A percentile compares a stretch with the other conserved stretches of the same genome.
phyloP scores from a whole-genome alignment of 345 rosid genomes.

The Trapa bicornis region DNA sequence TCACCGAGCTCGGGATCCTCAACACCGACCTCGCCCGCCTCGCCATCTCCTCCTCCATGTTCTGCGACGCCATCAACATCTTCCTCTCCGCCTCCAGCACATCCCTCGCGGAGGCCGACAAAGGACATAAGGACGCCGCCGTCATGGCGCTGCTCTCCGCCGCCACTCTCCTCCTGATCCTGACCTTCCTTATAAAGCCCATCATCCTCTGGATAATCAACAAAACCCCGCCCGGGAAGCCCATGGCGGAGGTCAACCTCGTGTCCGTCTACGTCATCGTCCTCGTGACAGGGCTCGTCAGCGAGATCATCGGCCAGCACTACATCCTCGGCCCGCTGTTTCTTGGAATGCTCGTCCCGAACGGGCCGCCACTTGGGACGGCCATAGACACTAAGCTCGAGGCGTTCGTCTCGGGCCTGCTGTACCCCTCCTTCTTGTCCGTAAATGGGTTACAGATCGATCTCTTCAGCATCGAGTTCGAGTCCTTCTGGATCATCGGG shows the following conservation, averaged over 20 bases:
- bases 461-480: background rate
- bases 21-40: conserved; percentile 33
- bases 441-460: conserved; percentile 16
- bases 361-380: conserved; percentile 37
- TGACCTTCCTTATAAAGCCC: conserved; percentile 16
- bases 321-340: conserved; percentile 17
- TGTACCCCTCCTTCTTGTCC: conserved; percentile 20
- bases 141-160: background rate
- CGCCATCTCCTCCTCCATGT: conserved; percentile 22
- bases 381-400: conserved; percentile 23
- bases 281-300: conserved; percentile 5
- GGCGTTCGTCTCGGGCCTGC: conserved; percentile 9
- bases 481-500: background rate
- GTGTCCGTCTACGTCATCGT: conserved; percentile 7
- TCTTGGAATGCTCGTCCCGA: conserved; percentile 30
- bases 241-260: conserved; percentile 9
- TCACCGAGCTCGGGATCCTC: conserved; percentile 24
- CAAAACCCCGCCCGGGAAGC: conserved; percentile 14
- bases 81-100: background rate
- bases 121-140: background rate
- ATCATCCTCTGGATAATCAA: conserved; percentile 15
- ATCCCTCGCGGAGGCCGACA: background rate
- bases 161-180: conserved; percentile 2
- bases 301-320: conserved; percentile 14
- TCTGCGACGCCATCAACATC: conserved; percentile 13